Evolutionary conservation across 345 rosid species (phyloP), one percentile per base, ranked within the genome.

Genomic region (Brassica cretica): DNA sequence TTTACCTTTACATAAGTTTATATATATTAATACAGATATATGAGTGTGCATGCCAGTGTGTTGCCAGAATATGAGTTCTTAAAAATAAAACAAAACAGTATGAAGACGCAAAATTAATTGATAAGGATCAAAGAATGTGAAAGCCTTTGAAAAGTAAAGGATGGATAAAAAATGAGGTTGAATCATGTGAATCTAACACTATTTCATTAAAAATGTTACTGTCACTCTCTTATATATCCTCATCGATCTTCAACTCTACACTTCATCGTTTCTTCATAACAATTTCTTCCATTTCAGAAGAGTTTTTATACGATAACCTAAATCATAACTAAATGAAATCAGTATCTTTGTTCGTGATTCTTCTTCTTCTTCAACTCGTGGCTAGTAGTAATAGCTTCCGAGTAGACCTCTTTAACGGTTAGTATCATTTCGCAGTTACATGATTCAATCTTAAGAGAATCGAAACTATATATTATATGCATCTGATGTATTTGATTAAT

Each of bases 111-210:
- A 74, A 21, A 24, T 74, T 74, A 63, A 74, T 74, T 75, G 66
- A 33, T n/a, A 64, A 74, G 55, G 79, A 80, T 69, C 53, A 64
- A 74, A 79, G 66, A 70, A 69, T 69, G 82, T 80, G 82, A 80
- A 74, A 74, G 70, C 78, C 78, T 68, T 79, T 61, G 74, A 73
- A 62, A 73, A 73, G 37, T 64, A 11, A 80, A 30, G 8, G 51
- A 69, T 1, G 53, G 4, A 46, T 46, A 46, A 46, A 46, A 12
- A 46, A 10, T 46, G 74, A 24, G 9, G 61, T 64, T 1, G 76
- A 27, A 74, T 80, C 82, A 68, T 80, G 82, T 80, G 82, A 80
- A 74, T 64, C 49, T 15, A 80, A 69, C 19, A 74, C 53, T 62
- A 3, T n/a, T 70, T 80, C 78, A 74, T 79, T n/a, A 69, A 73